Conservation (phyloP, 2,329 filamentous ascomycete species). For the Mycosphaerelloides madeirae region DNA sequence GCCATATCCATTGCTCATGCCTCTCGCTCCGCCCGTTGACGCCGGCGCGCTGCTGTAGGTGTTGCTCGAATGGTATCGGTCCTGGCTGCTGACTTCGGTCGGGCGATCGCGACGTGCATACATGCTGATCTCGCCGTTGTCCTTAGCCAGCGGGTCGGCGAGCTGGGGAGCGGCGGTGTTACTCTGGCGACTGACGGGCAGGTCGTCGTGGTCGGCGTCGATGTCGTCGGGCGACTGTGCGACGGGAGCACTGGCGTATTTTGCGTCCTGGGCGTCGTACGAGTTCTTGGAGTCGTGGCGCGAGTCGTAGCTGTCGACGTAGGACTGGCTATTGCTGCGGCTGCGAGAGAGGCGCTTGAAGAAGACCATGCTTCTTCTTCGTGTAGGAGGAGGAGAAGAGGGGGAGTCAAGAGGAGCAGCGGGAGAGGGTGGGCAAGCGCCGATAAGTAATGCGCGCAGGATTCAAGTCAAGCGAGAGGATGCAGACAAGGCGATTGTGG, state of each 20-base stretch:
- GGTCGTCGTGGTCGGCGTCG: constrained; percentile 34
- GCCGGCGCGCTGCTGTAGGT: constrained; percentile 5
- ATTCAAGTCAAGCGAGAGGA: background rate
- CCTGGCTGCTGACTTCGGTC: constrained; percentile 31
- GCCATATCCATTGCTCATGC: constrained; percentile 15
- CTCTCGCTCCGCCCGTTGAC: constrained; percentile 4
- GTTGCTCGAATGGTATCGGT: constrained; percentile 9
- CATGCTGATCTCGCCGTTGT: constrained; percentile 36
- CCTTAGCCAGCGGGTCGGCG: constrained; percentile 20
- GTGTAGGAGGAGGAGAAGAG: constrained; percentile 1
- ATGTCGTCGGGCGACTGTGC: constrained; percentile 11
- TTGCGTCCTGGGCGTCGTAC: constrained; percentile 44
- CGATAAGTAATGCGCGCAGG: background rate
- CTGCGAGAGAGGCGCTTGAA: constrained; percentile 46
- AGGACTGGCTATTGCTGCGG: constrained; percentile 46
- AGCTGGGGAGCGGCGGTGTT: constrained; percentile 24
- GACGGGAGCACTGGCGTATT: constrained; percentile 29
- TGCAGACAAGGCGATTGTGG: constrained; percentile 1
- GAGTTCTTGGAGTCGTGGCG: constrained; percentile 41
- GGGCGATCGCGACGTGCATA: constrained; percentile 42
- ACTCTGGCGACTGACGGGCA: constrained; percentile 31
- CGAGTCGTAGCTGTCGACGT: constrained; percentile 44
- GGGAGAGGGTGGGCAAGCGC: background rate
- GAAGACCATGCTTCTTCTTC: constrained; percentile 38
- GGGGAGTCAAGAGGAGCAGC: background rate